These are phyloP conservation scores for Physcomitrium patens DNA, from an alignment of 225 moss, liverwort and hornwort species.

Conservation along the genomic window DNA sequence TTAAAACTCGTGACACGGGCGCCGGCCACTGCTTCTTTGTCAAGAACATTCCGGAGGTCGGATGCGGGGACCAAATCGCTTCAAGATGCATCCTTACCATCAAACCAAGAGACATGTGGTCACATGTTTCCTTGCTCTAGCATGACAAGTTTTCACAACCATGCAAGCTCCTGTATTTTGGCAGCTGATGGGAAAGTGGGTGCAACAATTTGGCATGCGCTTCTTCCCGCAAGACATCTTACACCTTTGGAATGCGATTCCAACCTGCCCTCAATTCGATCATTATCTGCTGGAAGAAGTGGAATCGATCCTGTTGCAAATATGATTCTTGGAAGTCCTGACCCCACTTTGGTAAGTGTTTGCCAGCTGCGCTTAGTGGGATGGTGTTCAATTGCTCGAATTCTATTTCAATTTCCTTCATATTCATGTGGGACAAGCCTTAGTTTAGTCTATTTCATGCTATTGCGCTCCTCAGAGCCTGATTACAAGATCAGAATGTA, in stretches of 20 bases:
- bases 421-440: not conserved
- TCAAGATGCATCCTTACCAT: slow-evolving; percentile 44
- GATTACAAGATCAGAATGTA: too few species aligned
- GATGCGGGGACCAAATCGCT: slow-evolving; percentile 5
- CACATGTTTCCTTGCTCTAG: slow-evolving; percentile 45
- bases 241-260: slow-evolving; percentile 65
- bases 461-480: not conserved
- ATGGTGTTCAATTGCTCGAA: not conserved
- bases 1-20: slow-evolving; percentile 69
- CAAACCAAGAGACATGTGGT: slow-evolving; percentile 40
- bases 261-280: slow-evolving; percentile 46
- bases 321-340: slow-evolving; percentile 50
- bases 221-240: slow-evolving; percentile 81
- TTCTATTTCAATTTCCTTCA: not conserved
- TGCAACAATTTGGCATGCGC: slow-evolving; percentile 90
- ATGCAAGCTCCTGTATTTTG: slow-evolving; percentile 81
- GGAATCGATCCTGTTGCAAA: slow-evolving; percentile 51
- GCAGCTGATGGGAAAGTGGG: slow-evolving; percentile 80
- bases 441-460: not conserved
- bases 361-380: too few species aligned
- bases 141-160: slow-evolving; percentile 70
- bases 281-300: slow-evolving; percentile 37
- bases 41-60: slow-evolving; percentile 55
- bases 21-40: slow-evolving; percentile 65
- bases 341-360: slow-evolving; percentile 39